phyloP scores from a whole-genome alignment of 306 rosid species.

The Fagus sylvatica region DNA sequence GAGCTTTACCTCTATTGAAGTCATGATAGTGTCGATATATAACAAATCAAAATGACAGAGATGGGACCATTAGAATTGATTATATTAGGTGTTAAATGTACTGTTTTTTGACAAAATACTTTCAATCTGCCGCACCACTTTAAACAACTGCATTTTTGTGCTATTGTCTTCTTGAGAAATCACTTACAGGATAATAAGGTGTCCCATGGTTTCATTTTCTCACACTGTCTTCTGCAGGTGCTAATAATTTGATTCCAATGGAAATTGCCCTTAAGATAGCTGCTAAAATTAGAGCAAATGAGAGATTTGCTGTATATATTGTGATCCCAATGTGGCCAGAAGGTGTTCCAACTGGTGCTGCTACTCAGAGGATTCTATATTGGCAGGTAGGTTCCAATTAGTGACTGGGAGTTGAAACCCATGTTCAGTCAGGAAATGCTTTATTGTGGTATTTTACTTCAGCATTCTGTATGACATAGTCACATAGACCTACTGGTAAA shows the following conservation, averaged over 20 bases:
- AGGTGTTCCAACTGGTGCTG: constrained; percentile 88
- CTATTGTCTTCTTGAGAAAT: background rate
- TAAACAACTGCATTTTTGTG: background rate
- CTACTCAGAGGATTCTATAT: constrained; percentile 92
- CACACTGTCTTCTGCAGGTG: constrained; percentile 57
- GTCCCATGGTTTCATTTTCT: constrained; percentile 2
- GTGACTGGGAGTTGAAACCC: constrained; percentile 11
- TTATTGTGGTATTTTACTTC: constrained; percentile 1
- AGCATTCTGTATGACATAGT: background rate
- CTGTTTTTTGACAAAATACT: background rate
- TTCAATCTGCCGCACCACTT: background rate
- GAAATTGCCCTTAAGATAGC: constrained; percentile 97
- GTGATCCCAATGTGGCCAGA: constrained; percentile 99
- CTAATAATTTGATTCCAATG: constrained; percentile 96
- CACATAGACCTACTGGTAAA: background rate
- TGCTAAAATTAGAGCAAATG: constrained; percentile 78
- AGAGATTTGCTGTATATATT: constrained; percentile 91
- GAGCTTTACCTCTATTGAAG: background rate
- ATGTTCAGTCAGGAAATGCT: constrained; percentile 15
- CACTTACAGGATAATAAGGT: constrained; percentile 9
- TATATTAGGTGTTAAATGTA: constrained; percentile 10
- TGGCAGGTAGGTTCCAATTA: constrained; percentile 80
- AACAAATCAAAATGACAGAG: background rate
- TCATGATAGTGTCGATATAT: background rate
- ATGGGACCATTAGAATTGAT: background rate